Evolutionary conservation across 805 yeast species (phyloP), one percentile per base, ranked within the genome.

Genomic region (Lachancea cidri): DNA sequence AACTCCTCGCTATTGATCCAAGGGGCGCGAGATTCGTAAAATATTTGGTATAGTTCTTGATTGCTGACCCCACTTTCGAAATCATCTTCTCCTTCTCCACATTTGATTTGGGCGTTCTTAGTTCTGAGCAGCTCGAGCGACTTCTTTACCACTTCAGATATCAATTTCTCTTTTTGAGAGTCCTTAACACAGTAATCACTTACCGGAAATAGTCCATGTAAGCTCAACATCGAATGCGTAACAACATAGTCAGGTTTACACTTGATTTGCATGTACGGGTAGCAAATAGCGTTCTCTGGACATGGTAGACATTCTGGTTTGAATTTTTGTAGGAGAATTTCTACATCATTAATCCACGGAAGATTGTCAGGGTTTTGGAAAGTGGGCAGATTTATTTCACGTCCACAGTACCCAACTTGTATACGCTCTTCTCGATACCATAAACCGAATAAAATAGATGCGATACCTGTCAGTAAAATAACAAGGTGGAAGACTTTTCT

Each of bases 201-300:
- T 3, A 79, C 53, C 8, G 93, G 86, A 17, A 85, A 63, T 13
- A 76, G 42, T 4, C 85, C 82, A 43, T 72, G 68, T 24, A 77
- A 56, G 35, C 50, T 48, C 35, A 41, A 50, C 5, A 32, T 34
- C 11, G 58, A 47, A 22, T 47, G 41, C 30, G 76, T 65, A 47
- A 74, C 69, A 13, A 82, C 81, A 39, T 72, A 67, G 42, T 82
- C 95, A 34, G 79, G 80, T 50, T 76, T 79, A 62, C 98, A 91
- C 42, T 73, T 78, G 6, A 85, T 54, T 38, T 72, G 67, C 52
- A 83, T 67, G 34, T 71, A 58, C 17, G 78, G 76, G 48, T 72
- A 77, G 63, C 98, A 91, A 29, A 76, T 68, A 0, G 89, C 93
- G 63, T 89, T 81, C 3, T 71, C 74, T 2, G 98, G 97, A 57